Conservation (phyloP, 441 rosid species). For the Erodium texanum region DNA sequence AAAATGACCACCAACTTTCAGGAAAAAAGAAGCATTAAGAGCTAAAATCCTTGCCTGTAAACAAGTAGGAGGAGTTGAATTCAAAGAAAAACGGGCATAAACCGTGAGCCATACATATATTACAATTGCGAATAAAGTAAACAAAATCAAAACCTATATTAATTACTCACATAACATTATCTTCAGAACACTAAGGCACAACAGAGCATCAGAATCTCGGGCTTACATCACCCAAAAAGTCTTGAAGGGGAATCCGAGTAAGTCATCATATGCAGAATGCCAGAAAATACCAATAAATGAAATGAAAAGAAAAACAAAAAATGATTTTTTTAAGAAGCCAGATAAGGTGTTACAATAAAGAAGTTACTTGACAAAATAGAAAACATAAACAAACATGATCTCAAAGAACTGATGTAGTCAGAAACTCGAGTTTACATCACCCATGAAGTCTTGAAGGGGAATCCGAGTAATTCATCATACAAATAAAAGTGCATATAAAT, state of each 20-base stretch:
- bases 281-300: neutral
- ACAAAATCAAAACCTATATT: too few species aligned
- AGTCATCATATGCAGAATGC: slow-evolving; percentile 18
- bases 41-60: slow-evolving; percentile 89
- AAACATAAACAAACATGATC: too few species aligned
- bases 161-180: too few species aligned
- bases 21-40: slow-evolving; percentile 67
- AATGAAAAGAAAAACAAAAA: neutral
- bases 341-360: too few species aligned
- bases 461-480: slow-evolving; percentile 66
- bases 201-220: slow-evolving; percentile 9
- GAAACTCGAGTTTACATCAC: slow-evolving; percentile 71
- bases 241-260: slow-evolving; percentile 29
- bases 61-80: too few species aligned
- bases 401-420: slow-evolving; percentile 25
- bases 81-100: too few species aligned
- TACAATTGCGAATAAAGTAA: too few species aligned
- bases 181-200: neutral
- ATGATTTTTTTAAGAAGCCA: too few species aligned
- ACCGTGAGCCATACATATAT: too few species aligned
- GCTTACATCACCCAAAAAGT: slow-evolving; percentile 20
- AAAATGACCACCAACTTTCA: slow-evolving; percentile 88
- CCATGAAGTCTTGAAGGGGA: slow-evolving; percentile 74
- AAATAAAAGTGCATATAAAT: neutral
- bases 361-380: too few species aligned